Percentiles rank a stretch among this genome's conserved stretches.
phyloP scores from a whole-genome alignment of 108 stramenopile species.

The Discostella pseudostelligera region DNA sequence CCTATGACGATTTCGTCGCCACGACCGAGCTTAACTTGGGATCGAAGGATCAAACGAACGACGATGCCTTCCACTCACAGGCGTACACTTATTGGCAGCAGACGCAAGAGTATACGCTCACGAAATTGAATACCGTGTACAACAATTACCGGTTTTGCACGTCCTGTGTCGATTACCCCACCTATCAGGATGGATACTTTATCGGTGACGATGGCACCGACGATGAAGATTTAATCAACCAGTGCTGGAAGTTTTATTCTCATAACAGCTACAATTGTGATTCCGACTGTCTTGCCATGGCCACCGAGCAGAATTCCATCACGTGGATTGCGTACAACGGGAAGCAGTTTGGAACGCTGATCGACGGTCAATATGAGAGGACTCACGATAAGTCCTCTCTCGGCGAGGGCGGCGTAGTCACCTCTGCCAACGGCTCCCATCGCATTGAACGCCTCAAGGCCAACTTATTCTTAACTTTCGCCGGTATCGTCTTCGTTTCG shows the following conservation, averaged over 20 bases:
- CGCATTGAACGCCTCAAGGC: constrained; percentile 65
- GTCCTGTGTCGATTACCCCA: constrained; percentile 85
- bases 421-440: constrained; percentile 26
- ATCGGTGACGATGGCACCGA: constrained; percentile 82
- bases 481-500: constrained; percentile 77
- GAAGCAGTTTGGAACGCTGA: constrained; percentile 53
- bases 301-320: constrained; percentile 72
- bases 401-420: background rate
- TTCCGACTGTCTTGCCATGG: constrained; percentile 70
- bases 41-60: constrained; percentile 36
- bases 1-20: constrained; percentile 67
- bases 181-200: constrained; percentile 87
- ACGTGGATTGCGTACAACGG: constrained; percentile 55
- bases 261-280: constrained; percentile 79
- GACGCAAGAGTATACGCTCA: constrained; percentile 74
- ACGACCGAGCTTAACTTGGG: constrained; percentile 49
- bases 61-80: constrained; percentile 36
- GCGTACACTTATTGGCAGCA: constrained; percentile 59
- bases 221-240: constrained; percentile 89
- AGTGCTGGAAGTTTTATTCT: constrained; percentile 90
- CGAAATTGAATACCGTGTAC: constrained; percentile 77
- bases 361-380: constrained; percentile 40
- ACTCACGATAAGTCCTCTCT: constrained; percentile 3
- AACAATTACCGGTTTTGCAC: constrained; percentile 73
- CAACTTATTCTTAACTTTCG: constrained; percentile 69